These are phyloP conservation scores for Chaetomium sp. DNA, from an alignment of 2,329 filamentous ascomycete genomes.

Conservation along the genomic window DNA sequence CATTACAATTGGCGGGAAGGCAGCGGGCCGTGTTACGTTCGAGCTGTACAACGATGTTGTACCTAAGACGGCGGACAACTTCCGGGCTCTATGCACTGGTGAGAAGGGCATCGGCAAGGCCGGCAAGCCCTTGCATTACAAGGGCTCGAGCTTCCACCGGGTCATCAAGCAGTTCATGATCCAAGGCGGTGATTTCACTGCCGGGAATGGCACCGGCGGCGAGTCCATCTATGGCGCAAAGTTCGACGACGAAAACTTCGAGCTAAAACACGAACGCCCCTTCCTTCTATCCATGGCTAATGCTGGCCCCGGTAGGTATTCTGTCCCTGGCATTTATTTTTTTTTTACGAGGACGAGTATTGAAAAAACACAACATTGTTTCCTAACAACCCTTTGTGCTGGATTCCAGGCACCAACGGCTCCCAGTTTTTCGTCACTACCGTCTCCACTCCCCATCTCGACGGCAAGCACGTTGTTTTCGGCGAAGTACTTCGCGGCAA, in stretches of 20 bases:
- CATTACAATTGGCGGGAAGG: slow-evolving; percentile 69
- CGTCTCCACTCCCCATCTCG: slow-evolving; percentile 86
- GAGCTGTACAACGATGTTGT: slow-evolving; percentile 74
- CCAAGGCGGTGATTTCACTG: slow-evolving; percentile 94
- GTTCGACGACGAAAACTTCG: slow-evolving; percentile 95
- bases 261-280: slow-evolving; percentile 82
- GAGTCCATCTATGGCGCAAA: slow-evolving; percentile 97
- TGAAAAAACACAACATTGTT: not conserved
- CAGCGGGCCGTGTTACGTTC: slow-evolving; percentile 74
- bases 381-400: not conserved
- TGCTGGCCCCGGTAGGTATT: slow-evolving; percentile 70
- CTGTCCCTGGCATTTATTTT: no score
- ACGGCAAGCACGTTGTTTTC: slow-evolving; percentile 96
- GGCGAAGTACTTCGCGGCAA: slow-evolving; percentile 91
- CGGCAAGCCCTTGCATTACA: slow-evolving; percentile 86
- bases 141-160: slow-evolving; percentile 87
- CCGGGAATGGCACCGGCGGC: slow-evolving; percentile 87
- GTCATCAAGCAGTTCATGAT: slow-evolving; percentile 99
- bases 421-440: slow-evolving; percentile 99
- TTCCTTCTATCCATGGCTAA: slow-evolving; percentile 98
- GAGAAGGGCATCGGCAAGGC: slow-evolving; percentile 80
- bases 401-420: slow-evolving; percentile 70
- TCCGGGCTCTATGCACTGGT: slow-evolving; percentile 87
- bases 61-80: slow-evolving; percentile 94
- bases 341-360: not conserved